Evolutionary conservation across 176 grass and related monocot species (phyloP), one percentile per base, ranked within the genome.

Genomic region (Miscanthus lutarioriparius): DNA sequence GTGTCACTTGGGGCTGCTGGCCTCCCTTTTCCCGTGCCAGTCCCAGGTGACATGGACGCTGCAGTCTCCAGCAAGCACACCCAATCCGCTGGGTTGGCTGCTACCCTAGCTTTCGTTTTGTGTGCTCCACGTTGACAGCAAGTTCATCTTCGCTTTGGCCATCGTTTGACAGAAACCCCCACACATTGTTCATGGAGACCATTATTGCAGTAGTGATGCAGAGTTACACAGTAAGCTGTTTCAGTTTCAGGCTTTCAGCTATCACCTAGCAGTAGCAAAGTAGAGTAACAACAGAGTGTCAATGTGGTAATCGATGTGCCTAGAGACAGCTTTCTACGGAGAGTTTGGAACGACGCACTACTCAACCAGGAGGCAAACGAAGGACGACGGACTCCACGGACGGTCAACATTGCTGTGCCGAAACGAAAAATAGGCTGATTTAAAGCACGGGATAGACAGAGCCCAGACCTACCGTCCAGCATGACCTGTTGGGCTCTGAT

Each of bases 401-500:
- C 12, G 47, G 47, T 49, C 47, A 49, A 15, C 47, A 49, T 49
- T 49, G 47, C 47, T 49, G 47, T 15, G 47, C 47, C 47, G 47
- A 49, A 20, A 53, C 47, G 5, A 32, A 79, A 79, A 69, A 80
- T 3, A 79, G 1, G 28, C 58, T 7, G 25, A 8, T 30, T 64
- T 22, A 80, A 85, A 85, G 70, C n/a, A 17, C 59, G 28, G 11
- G 16, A 5, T 39, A 70, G 72, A 63, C n/a, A n/a, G 80, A 17
- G 35, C 5, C 37, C 81, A 9, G 20, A 58, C 59, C 26, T 6
- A n/a, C 76, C 48, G 10, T 3, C 64, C 83, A 77, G 10, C 77
- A 27, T 69, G 35, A 0, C 35, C 5, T 47, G 36, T 43, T 19
- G 54, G 77, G 51, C 59, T 56, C 12, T 32, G 51, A 71, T 64